Base-by-base conservation (phyloP, 2,329 filamentous ascomycete species). In the Aspergillus udagawae region DNA sequence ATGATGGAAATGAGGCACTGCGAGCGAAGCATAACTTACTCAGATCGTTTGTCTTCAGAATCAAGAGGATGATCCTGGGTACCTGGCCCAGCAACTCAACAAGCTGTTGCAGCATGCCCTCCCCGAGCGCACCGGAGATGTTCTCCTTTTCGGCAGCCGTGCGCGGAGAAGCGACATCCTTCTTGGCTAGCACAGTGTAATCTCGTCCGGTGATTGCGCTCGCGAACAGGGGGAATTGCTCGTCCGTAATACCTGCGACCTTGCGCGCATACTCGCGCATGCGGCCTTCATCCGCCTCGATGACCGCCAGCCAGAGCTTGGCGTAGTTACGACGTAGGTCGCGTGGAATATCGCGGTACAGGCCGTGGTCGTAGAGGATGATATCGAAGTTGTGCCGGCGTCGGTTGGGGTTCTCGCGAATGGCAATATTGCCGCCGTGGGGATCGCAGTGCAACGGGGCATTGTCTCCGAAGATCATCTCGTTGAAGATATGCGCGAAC, bases 11-110 rank as follows among this genome's bases (percentile, higher is more conserved):
- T 1, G 9, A 29, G 28, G 42, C 29, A 6, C 51, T 32, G 17
- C 14, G 48, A 9, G 41, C 20, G 5, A 14, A 14, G 14, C 3
- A 9, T 38, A 9, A 75, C 80, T 70, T 75, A 83, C 80, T 99
- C 42, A 99, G 79, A 75, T 99, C 94, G 72, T 99, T 99, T 2
- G 94, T 99, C 78, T 99, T 99, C 60, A 99, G 82, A 64, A 99
- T 97, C 28, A 99, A 80, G 12, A 99, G 82, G 54, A 99, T 96
- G 63, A 99, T 91, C 48, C 92, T 82, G 0, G 94, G 94, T 6
- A 99, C 92, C 66, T 91, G 86, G 50, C 91, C 91, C 4, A 99
- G 84, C 63, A 99, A 80, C 64, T 92, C 87, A 7, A 99, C 91
- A 6, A 99, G 81, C 67, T 97, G 89, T 60, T 90, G 89, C 41